phyloP scores from a whole-genome alignment of 2,329 filamentous ascomycete genomes.

The Fusarium miscanthi region DNA sequence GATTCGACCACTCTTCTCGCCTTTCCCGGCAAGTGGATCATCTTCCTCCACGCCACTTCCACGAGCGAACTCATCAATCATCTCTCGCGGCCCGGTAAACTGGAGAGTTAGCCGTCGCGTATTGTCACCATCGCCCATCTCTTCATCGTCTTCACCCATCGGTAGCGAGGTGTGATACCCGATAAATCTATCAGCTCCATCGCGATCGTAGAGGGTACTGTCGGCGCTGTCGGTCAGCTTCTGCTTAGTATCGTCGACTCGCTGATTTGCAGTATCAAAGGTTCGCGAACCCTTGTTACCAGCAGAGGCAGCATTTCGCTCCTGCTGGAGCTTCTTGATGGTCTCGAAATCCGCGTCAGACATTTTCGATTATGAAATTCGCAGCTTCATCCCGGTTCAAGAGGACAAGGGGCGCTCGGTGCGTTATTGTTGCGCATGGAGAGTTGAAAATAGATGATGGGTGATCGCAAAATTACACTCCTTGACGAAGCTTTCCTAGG shows the following conservation, averaged over 20 bases:
- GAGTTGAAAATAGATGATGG: conserved; percentile 42
- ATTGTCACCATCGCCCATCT: conserved; percentile 78
- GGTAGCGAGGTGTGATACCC: conserved; percentile 94
- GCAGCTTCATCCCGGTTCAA: conserved; percentile 58
- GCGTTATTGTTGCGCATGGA: conserved; percentile 53
- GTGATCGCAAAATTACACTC: conserved; percentile 47
- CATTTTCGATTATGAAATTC: conserved; percentile 61
- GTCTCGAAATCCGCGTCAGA: conserved; percentile 87
- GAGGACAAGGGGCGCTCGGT: conserved; percentile 50
- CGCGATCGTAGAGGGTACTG: conserved; percentile 84
- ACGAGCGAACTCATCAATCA: conserved; percentile 93
- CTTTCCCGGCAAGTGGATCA: conserved; percentile 83
- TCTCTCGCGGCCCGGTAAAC: conserved; percentile 91
- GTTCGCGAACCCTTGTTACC: conserved; percentile 84
- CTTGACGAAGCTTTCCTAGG: conserved; percentile 44
- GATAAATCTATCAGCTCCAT: conserved; percentile 81
- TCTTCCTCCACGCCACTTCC: conserved; percentile 90
- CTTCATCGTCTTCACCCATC: conserved; percentile 79
- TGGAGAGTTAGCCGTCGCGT: conserved; percentile 88
- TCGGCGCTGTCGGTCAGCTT: conserved; percentile 92
- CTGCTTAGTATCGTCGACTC: conserved; percentile 89
- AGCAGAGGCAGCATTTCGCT: conserved; percentile 85
- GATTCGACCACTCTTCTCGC: conserved; percentile 91
- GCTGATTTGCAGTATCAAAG: conserved; percentile 83
- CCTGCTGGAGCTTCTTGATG: conserved; percentile 88